Percentiles rank a stretch among this genome's conserved stretches.
These are phyloP conservation scores for Rachicladosporium sp. DNA, from an alignment of 2,329 filamentous ascomycete species.

Conservation along the genomic window DNA sequence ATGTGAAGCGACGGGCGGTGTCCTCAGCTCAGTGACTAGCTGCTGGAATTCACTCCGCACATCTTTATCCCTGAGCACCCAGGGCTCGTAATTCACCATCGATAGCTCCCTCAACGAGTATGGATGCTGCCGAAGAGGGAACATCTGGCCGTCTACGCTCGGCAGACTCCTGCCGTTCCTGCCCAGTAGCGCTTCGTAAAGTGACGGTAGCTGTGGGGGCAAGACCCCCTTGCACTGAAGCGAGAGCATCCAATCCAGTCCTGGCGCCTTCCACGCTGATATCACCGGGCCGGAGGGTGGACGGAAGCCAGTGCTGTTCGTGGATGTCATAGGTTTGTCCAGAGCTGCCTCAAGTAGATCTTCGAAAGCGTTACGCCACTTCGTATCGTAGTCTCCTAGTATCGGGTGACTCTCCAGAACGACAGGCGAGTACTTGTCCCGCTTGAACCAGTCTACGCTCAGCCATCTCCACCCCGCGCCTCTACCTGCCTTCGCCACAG, in stretches of 20 bases:
- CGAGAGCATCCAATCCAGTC: conserved; percentile 25
- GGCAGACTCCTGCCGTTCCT: no score
- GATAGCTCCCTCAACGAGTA: no score
- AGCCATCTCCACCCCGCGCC: conserved; percentile 14
- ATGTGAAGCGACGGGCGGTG: no score
- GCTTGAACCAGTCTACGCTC: conserved; percentile 24
- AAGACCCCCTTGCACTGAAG: conserved; percentile 23
- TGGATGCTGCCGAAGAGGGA: no score
- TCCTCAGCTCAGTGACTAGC: no score
- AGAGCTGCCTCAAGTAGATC: conserved; percentile 40
- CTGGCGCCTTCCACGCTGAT: conserved; percentile 17
- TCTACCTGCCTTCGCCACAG: no score
- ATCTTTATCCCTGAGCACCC: no score
- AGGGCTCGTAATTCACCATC: no score
- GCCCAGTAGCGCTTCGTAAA: not conserved
- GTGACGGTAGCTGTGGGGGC: conserved; percentile 14
- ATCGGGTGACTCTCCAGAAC: conserved; percentile 36
- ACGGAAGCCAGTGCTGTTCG: conserved; percentile 11
- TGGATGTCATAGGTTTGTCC: conserved; percentile 20
- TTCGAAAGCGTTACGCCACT: conserved; percentile 48
- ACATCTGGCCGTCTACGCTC: no score
- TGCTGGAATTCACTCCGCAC: no score
- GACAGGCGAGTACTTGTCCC: conserved; percentile 43
- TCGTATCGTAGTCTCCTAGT: conserved; percentile 23
- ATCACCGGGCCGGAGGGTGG: conserved; percentile 8